These are phyloP conservation scores for Cinchona pubescens DNA, from an alignment of 257 asterid genomes.

Conservation along the genomic window DNA sequence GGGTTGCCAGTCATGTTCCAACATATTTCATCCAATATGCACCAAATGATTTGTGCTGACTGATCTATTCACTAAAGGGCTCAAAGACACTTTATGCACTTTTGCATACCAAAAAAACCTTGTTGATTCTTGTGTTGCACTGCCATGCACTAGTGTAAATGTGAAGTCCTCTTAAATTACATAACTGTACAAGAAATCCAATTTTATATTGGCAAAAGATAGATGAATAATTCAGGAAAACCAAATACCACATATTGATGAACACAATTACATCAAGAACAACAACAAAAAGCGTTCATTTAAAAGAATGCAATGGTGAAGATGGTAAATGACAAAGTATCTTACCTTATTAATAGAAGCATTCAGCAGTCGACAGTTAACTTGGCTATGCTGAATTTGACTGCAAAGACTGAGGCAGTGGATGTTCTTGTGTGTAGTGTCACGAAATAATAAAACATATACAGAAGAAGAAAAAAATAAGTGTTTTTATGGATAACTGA, in stretches of 20 bases:
- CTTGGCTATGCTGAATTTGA: conserved; percentile 37
- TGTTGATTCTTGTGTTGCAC: background rate
- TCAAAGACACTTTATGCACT: background rate
- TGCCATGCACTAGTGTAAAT: background rate
- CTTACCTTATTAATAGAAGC: conserved; percentile 72
- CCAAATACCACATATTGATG: background rate
- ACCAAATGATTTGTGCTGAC: background rate
- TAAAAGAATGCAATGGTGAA: conserved; percentile 6
- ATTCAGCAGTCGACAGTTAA: conserved; percentile 49
- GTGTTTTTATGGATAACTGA: background rate
- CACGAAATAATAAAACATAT: conserved; percentile 25
- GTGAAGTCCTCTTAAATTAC: background rate
- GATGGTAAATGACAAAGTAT: conserved; percentile 16
- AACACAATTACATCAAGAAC: background rate
- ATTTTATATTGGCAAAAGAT: background rate
- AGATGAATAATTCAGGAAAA: background rate
- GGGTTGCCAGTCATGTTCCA: background rate
- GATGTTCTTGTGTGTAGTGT: conserved; percentile 55
- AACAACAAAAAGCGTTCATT: conserved; percentile 5
- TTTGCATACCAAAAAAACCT: background rate
- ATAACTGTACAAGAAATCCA: background rate
- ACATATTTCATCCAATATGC: background rate
- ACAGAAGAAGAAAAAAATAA: conserved; percentile 16
- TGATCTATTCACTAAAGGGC: no score
- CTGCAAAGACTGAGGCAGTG: conserved; percentile 44